phyloP scores from a whole-genome alignment of 768 basidiomycete species.

The Rhodosporidiobolus sp. region DNA sequence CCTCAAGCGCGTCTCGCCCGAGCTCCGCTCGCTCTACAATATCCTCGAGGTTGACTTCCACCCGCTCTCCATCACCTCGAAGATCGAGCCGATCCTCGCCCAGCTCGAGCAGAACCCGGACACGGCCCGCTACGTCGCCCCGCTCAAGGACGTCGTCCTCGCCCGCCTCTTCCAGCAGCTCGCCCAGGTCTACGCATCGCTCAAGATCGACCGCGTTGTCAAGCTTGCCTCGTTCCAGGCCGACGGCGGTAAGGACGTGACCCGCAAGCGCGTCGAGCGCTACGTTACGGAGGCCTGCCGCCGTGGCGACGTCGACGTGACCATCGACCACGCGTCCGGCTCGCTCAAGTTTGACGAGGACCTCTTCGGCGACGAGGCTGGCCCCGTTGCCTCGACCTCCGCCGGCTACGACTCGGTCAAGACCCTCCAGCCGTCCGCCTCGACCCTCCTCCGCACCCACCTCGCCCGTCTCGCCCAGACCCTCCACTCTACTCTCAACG shows the following conservation, averaged over 20 bases:
- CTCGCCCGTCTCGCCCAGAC: constrained; percentile 70
- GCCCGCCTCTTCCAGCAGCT: constrained; percentile 87
- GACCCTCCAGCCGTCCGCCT: constrained; percentile 65
- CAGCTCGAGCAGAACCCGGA: constrained; percentile 53
- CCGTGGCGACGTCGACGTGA: constrained; percentile 74
- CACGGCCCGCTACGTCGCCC: constrained; percentile 72
- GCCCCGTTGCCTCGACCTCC: constrained; percentile 49
- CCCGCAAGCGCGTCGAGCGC: constrained; percentile 58
- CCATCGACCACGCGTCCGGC: constrained; percentile 81
- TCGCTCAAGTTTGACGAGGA: constrained; percentile 81
- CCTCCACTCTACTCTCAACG: constrained; percentile 56
- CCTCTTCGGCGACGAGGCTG: constrained; percentile 45
- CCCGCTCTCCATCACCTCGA: constrained; percentile 75
- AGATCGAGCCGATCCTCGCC: constrained; percentile 73
- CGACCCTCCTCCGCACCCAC: constrained; percentile 71
- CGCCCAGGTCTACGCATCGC: constrained; percentile 83
- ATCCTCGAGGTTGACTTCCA: constrained; percentile 90
- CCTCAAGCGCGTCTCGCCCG: constrained; percentile 69
- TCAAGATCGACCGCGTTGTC: constrained; percentile 73
- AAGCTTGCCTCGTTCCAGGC: constrained; percentile 75
- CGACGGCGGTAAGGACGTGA: constrained; percentile 69
- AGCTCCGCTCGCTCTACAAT: constrained; percentile 73
- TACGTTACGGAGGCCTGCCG: constrained; percentile 91
- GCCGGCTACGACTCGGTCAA: constrained; percentile 49
- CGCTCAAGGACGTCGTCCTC: constrained; percentile 84